phyloP scores from a whole-genome alignment of 768 basidiomycete species.

The Naganishia antarctica region DNA sequence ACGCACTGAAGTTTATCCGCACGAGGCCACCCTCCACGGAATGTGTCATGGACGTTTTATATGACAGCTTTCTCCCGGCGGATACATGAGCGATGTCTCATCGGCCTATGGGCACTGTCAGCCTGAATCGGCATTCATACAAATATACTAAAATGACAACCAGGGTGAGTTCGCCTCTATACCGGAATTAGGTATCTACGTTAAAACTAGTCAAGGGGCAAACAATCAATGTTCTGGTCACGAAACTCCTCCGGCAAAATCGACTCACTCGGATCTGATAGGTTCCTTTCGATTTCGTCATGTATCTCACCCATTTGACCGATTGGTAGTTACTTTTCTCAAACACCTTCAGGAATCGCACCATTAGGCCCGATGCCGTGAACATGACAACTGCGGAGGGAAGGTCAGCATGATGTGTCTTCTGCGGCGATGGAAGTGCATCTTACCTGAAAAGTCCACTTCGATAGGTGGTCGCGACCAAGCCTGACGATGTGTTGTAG shows the following conservation, averaged over 20 bases:
- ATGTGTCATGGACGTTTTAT: too few species aligned
- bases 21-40: too few species aligned
- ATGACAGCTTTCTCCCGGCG: too few species aligned
- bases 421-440: not conserved
- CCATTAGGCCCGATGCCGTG: slow-evolving; percentile 89
- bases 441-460: slow-evolving; percentile 71
- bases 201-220: not conserved
- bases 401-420: not conserved
- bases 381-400: slow-evolving; percentile 81
- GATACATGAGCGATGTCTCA: too few species aligned
- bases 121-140: too few species aligned
- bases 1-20: too few species aligned
- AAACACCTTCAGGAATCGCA: slow-evolving; percentile 95
- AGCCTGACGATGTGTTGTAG: slow-evolving; percentile 85
- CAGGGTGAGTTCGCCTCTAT: too few species aligned
- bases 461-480: slow-evolving; percentile 98
- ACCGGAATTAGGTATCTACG: too few species aligned
- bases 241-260: too few species aligned
- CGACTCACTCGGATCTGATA: slow-evolving; percentile 92
- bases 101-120: too few species aligned
- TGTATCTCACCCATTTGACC: slow-evolving; percentile 91
- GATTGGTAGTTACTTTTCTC: slow-evolving; percentile 93
- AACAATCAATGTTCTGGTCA: too few species aligned
- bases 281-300: slow-evolving; percentile 85
- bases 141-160: slow-evolving; percentile 10